phyloP scores from a whole-genome alignment of 225 moss, liverwort and hornwort genomes.

The Marchantia polymorpha region DNA sequence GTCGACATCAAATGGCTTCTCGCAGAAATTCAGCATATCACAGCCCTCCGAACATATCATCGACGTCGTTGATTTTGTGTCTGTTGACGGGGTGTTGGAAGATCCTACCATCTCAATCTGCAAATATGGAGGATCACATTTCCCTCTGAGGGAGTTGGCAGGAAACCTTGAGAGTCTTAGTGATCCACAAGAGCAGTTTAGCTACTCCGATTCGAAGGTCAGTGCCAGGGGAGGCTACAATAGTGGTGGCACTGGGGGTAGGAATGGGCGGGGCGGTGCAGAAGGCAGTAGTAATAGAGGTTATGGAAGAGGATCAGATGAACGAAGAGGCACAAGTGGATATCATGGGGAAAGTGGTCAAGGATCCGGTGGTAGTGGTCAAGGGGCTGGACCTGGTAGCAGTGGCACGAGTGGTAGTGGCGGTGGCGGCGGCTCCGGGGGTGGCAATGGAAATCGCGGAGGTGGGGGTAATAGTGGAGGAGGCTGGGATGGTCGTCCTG shows the following conservation, averaged over 20 bases:
- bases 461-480: conserved; percentile 34
- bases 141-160: conserved; percentile 20
- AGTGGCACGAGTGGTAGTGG: conserved; percentile 36
- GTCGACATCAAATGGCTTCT: conserved; percentile 26
- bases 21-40: conserved; percentile 14
- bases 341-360: conserved; percentile 35
- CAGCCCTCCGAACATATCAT: conserved; percentile 21
- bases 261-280: conserved; percentile 36
- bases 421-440: conserved; percentile 35
- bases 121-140: conserved; percentile 2
- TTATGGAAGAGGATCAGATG: conserved; percentile 37
- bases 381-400: conserved; percentile 41
- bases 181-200: conserved; percentile 20
- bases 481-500: conserved; percentile 31
- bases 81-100: conserved; percentile 29
- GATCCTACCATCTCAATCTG: conserved; percentile 13
- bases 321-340: conserved; percentile 38
- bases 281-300: conserved; percentile 36
- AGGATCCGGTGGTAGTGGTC: conserved; percentile 35
- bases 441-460: conserved; percentile 37
- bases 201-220: conserved; percentile 14
- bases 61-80: conserved; percentile 19
- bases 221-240: conserved; percentile 39
- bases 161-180: conserved; percentile 17
- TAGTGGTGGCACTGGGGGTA: conserved; percentile 30